A percentile compares a stretch with the other conserved stretches of the same genome.
These are phyloP conservation scores for Coniochaeta ligniaria DNA, from an alignment of 2,329 filamentous ascomycete species.

Conservation along the genomic window DNA sequence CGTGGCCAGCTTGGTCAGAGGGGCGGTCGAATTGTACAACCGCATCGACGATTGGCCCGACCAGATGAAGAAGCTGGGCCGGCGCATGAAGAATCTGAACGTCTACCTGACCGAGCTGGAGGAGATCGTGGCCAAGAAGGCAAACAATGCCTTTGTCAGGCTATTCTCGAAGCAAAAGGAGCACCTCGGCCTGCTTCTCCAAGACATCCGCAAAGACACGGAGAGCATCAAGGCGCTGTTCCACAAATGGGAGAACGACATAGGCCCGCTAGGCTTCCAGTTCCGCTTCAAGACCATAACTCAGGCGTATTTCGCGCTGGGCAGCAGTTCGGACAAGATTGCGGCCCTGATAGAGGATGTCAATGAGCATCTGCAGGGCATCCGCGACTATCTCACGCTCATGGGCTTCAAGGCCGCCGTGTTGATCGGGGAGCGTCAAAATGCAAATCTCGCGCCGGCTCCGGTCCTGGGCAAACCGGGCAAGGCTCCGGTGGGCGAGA, in stretches of 20 bases:
- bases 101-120: conserved; percentile 11
- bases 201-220: conserved; percentile 12
- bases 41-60: conserved; percentile 14
- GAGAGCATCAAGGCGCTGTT: conserved; percentile 14
- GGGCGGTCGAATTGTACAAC: conserved; percentile 13
- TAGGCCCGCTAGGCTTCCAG: conserved; percentile 11
- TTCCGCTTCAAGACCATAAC: conserved; percentile 13
- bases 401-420: conserved; percentile 6
- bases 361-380: conserved; percentile 7
- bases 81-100: conserved; percentile 13
- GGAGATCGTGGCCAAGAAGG: conserved; percentile 8
- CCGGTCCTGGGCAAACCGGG: neutral
- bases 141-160: conserved; percentile 1
- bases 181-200: conserved; percentile 13
- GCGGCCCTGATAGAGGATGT: conserved; percentile 13
- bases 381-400: conserved; percentile 10
- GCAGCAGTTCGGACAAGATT: conserved; percentile 15
- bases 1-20: conserved; percentile 13
- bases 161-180: conserved; percentile 10
- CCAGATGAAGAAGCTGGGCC: conserved; percentile 15
- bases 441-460: neutral
- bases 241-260: conserved; percentile 15
- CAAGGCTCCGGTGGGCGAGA: neutral
- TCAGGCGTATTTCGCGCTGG: conserved; percentile 14
- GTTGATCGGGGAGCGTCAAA: neutral